Evolutionary conservation across 2,329 filamentous ascomycete genomes (phyloP), one percentile per base, ranked within the genome.

Genomic region (Aspergillus sp.): DNA sequence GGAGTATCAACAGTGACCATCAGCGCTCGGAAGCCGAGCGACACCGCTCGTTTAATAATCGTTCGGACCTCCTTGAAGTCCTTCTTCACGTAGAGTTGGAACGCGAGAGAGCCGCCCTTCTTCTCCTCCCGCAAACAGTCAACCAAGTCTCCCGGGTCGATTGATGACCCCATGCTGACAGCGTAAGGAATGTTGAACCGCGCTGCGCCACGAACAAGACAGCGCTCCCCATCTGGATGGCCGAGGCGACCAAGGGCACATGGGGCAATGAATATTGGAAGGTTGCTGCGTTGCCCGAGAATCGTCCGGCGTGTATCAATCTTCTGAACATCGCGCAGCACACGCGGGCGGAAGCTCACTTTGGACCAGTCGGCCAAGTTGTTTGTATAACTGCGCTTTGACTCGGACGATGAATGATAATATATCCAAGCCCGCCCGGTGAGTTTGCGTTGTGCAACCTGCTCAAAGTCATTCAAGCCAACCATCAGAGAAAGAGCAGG

Each of bases 401-500:
- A 87, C 3, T 85, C 88, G 6, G 45, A 25, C 9, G 45, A 25
- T 15, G 45, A 48, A n/a, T 3, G n/a, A 17, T 48, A 48, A 66
- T 89, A 90, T 0, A 87, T 87, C 84, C 85, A 89, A 12, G 86
- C 83, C 65, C 89, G 89, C 19, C 81, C 79, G 5, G 79, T 78
- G 46, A 87, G 78, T 6, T 80, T 81, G 21, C 76, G 74, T n/a
- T 79, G 78, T 3, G 87, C 86, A 59, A 86, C 27, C 7, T 15
- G 6, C 15, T 48, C 45, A 15, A 48, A 48, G 8, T 48, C 45
- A 9, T 19, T 23, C 6, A 44, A 19, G 41, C 19, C 19, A 2
- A 19, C 19, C 19, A 19, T 19, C 19, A 19, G 19, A 19, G 19
- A 19, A 19, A 19, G 19, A 19, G 19, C 19, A 3, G 19, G 19